Base-by-base conservation (phyloP, 2,329 filamentous ascomycete genomes). In the Phoma sp. region DNA sequence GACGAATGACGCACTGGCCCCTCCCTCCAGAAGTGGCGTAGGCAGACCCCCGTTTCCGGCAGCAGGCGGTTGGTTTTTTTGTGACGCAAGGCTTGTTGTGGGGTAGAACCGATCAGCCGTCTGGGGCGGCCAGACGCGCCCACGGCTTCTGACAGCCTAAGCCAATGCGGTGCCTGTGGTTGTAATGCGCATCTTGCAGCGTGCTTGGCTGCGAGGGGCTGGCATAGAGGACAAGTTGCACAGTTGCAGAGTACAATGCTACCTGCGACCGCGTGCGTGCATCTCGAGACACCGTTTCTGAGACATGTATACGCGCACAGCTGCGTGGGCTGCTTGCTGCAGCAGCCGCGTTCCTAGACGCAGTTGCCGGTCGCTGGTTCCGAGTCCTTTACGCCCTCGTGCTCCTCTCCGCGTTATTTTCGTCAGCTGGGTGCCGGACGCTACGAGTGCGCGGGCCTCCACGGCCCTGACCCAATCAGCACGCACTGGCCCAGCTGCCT, bases 331-430 rank as follows among this genome's bases (percentile, higher is more conserved):
- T 43, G 52, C 43, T 47, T 39, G 46, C 46, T 47, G 35, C 31
- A 39, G 54, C 47, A 48, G 54, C 54, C 54, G 54, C 31, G 39
- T 10, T 43, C 36, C 54, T 48, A 25, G 25, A 35, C 6, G 31
- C 51, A 51, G 55, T 48, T 68, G 63, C 66, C 66, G 66, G 60
- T 43, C 57, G 50, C 25, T 44, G 31, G 33, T 64, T 62, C 66
- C 66, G 66, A 58, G 37, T 50, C 37, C 59, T 59, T 55, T 59
- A 59, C 63, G 59, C 49, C 22, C 55, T 57, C 49, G 51, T 60
- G 56, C 57, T 33, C 55, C 47, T 45, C 58, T 64, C 64, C 66
- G 66, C 62, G 49, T 69, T 68, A 69, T 69, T 69, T 65, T 69
- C 66, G 66, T 68, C 58, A 55, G 51, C 57, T 58, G 51, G 49